Evolutionary conservation across 1,139 yeast species (phyloP), one percentile per base, ranked within the genome.

Genomic region (Yamadazyma mexicana): DNA sequence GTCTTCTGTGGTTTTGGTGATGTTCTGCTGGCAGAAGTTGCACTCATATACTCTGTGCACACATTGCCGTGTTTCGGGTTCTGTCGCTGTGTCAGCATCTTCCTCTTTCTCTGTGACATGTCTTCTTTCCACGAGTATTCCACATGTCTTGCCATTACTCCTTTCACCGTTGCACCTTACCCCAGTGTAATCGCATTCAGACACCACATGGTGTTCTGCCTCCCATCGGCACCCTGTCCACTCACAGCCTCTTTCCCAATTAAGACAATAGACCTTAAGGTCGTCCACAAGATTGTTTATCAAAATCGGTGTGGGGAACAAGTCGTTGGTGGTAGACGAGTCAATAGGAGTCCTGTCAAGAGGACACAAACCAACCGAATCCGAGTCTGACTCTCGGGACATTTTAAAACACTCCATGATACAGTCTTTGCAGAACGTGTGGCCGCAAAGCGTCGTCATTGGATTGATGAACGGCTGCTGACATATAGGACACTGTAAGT

Each of bases 151-250:
- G 1, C 39, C 48, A 14, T 40, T 38, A 10, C 33, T 41, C 37
- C 70, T 39, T 2, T 29, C 35, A 1, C 73, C 69, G 37, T 55
- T 51, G 47, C 83, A 83, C 30, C 43, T 43, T 1, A 81, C 77
- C 3, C 76, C 72, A 0, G 83, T 79, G 49, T 58, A 72, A 6
- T 59, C 71, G 55, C 89, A 83, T 18, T 70, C 77, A 2, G 58
- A 56, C 6, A 61, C 36, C 2, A 79, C 62, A 57, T 83, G 89
- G 34, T 65, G 70, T 34, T 73, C 74, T 5, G 81, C 51, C 40
- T 77, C 73, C 85, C 88, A 81, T 22, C 87, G 61, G 44, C 77
- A 66, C 2, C 84, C 85, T 2, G 49, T 51, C 80, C 82, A 77
- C 1, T 49, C 57, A 55, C 89, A 83, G 0, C 88, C 89, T 35